Percentiles rank a stretch among this genome's conserved stretches.
Conservation (phyloP, 768 basidiomycete genomes). For the Termitomyces sp. region DNA sequence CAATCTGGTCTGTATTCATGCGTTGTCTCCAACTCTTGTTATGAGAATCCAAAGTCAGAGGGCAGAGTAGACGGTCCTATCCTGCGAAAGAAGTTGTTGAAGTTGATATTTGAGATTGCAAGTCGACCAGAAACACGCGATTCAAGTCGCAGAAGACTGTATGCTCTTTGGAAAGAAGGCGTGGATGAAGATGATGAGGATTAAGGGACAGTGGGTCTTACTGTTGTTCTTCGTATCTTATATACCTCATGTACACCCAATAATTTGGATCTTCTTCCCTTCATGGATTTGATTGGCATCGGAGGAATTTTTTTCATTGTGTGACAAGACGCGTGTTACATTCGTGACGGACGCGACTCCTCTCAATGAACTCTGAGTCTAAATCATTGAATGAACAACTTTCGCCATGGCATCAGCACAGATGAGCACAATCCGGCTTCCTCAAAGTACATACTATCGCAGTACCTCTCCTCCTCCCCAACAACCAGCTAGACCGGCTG, state of each 20-base stretch:
- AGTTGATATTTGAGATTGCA: conserved; percentile 68
- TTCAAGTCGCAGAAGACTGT: conserved; percentile 79
- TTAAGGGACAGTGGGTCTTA: conserved; percentile 17
- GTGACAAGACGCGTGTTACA: conserved; percentile 11
- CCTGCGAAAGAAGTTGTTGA: conserved; percentile 56
- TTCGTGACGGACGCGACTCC: conserved; percentile 22
- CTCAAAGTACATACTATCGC: conserved; percentile 26
- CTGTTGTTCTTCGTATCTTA: not conserved
- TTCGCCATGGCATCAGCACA: conserved; percentile 10
- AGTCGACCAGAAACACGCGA: conserved; percentile 73
- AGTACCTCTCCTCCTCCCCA: conserved; percentile 22
- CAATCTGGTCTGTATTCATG: conserved; percentile 32
- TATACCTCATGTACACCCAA: not conserved
- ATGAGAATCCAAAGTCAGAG: conserved; percentile 35
- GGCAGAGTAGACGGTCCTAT: conserved; percentile 27
- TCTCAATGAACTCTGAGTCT: not conserved
- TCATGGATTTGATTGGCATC: no score
- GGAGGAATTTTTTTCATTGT: no score
- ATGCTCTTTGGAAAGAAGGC: conserved; percentile 70
- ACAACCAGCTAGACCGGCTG: conserved; percentile 23
- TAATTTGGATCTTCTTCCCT: not conserved
- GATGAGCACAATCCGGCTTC: conserved; percentile 9
- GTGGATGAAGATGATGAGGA: conserved; percentile 37
- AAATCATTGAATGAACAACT: conserved; percentile 5
- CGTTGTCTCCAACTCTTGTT: conserved; percentile 54